Evolutionary conservation across 257 asterid species (phyloP).

Genomic region (Anisodus acutangulus): DNA sequence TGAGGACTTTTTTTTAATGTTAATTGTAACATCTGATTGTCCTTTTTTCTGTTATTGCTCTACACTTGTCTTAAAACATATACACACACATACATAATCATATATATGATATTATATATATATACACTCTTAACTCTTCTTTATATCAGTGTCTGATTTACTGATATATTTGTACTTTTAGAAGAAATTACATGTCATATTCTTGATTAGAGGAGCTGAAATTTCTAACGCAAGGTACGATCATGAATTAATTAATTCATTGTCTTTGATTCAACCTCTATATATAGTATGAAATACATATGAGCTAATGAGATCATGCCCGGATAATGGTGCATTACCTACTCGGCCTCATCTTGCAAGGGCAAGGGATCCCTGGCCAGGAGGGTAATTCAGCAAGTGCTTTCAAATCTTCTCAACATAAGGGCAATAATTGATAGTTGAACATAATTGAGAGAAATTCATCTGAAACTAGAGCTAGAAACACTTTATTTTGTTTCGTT

Average conservation of each 20-base stretch:
- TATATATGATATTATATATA: neutral
- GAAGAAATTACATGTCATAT: conserved; percentile 34
- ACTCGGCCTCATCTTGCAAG: too few relatives aligned
- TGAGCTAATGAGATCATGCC: too few relatives aligned
- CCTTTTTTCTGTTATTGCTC: neutral
- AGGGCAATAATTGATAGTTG: too few relatives aligned
- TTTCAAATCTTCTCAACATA: too few relatives aligned
- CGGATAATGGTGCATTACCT: too few relatives aligned
- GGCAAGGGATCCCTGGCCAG: too few relatives aligned
- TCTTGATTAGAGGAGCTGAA: conserved; percentile 23
- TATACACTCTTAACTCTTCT: neutral
- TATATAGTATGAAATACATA: neutral
- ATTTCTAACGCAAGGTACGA: neutral
- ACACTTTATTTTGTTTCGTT: too few relatives aligned
- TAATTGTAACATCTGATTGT: neutral
- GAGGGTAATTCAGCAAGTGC: too few relatives aligned
- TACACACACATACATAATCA: neutral
- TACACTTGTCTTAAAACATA: neutral
- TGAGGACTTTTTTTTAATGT: neutral
- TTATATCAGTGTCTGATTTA: neutral
- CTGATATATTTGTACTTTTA: neutral
- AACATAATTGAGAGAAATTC: too few relatives aligned
- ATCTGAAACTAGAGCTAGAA: too few relatives aligned
- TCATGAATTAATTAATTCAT: neutral
- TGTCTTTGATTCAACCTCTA: neutral